Evolutionary conservation across 441 rosid genomes (phyloP).

Genomic region (Manihot esculenta): DNA sequence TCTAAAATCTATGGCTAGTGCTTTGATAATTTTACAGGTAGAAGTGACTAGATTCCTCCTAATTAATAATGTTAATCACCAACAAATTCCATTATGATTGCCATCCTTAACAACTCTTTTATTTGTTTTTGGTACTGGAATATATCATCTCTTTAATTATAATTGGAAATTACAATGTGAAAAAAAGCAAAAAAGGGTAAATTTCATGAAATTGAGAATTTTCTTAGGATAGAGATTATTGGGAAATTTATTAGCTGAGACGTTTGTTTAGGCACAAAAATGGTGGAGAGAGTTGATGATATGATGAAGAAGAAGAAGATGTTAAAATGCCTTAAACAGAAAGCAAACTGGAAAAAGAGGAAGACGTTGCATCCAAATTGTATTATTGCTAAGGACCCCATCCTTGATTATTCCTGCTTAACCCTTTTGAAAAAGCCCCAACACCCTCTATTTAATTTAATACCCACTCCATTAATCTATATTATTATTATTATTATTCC

Average conservation of each 20-base stretch:
- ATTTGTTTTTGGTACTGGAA: too few species aligned
- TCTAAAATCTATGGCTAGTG: not conserved
- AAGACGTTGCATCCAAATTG: slow-evolving; percentile 29
- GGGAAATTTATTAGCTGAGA: slow-evolving; percentile 21
- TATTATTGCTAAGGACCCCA: slow-evolving; percentile 35
- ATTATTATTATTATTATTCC: not conserved
- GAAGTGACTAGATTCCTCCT: too few species aligned
- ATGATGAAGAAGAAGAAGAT: slow-evolving; percentile 13
- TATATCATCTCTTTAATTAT: too few species aligned
- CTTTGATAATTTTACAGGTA: too few species aligned
- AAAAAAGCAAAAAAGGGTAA: too few species aligned
- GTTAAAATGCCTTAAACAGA: slow-evolving; percentile 29
- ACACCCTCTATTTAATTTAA: slow-evolving; percentile 38
- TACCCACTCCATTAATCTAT: not conserved
- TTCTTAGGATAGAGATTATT: not conserved
- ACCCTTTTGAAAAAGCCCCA: slow-evolving; percentile 57
- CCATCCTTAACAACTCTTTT: too few species aligned
- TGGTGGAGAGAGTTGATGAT: not conserved
- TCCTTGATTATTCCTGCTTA: slow-evolving; percentile 40
- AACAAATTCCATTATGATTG: too few species aligned
- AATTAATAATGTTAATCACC: too few species aligned
- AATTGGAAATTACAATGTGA: not conserved
- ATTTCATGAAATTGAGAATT: not conserved
- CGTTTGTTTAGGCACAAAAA: not conserved
- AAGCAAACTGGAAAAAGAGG: slow-evolving; percentile 34